Conservation (phyloP, 441 rosid species). For the Jatropha podagrica region DNA sequence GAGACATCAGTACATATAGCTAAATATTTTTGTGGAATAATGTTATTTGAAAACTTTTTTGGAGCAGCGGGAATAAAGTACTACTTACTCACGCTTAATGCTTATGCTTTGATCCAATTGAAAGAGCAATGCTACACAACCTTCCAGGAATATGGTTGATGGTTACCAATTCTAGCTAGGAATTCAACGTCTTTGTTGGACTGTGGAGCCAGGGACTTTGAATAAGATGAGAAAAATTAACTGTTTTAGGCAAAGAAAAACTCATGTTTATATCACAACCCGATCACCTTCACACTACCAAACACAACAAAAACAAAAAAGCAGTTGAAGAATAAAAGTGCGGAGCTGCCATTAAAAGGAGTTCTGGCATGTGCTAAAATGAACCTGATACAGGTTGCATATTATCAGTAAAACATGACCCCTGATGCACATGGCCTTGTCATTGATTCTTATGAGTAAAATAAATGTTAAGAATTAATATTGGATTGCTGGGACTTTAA, state of each 20-base stretch:
- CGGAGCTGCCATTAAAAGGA: not conserved
- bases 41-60: not conserved
- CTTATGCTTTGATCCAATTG: not conserved
- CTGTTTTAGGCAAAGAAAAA: not conserved
- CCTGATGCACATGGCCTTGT: too few relatives aligned
- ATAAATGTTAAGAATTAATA: not conserved
- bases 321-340: not conserved
- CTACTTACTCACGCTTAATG: not conserved
- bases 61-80: constrained; percentile 3
- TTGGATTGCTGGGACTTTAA: not conserved
- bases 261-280: not conserved
- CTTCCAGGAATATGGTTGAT: not conserved
- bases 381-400: not conserved
- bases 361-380: not conserved
- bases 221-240: not conserved
- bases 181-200: not conserved
- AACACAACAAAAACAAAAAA: not conserved
- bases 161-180: not conserved
- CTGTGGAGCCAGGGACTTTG: not conserved
- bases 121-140: not conserved
- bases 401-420: not conserved
- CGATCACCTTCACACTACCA: not conserved
- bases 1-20: not conserved
- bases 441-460: not conserved
- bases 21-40: not conserved